phyloP scores from a whole-genome alignment of 2,329 filamentous ascomycete species.

The Xylariomycetidae sp. region DNA sequence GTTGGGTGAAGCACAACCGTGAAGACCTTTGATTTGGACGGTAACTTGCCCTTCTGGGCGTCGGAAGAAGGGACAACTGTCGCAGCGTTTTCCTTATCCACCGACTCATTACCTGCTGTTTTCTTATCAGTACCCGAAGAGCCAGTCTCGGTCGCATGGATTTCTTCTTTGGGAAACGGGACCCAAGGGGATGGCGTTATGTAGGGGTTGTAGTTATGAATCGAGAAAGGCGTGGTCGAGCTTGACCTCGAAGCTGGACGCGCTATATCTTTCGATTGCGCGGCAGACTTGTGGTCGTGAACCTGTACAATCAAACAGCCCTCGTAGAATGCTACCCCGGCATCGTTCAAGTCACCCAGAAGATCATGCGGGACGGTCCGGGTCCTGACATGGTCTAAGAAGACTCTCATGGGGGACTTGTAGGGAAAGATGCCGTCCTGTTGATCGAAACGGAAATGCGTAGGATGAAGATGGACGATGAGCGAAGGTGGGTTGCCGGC shows the following conservation, averaged over 20 bases:
- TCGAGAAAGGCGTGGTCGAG: constrained; percentile 66
- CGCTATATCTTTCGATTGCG: constrained; percentile 53
- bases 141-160: constrained; percentile 17
- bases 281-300: constrained; percentile 73
- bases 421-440: constrained; percentile 91
- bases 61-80: constrained; percentile 44
- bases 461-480: constrained; percentile 76
- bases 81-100: constrained; percentile 55
- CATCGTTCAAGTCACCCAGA: constrained; percentile 66
- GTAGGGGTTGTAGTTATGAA: constrained; percentile 88
- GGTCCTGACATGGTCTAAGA: constrained; percentile 68
- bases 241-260: constrained; percentile 50
- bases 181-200: constrained; percentile 84
- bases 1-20: constrained; percentile 86
- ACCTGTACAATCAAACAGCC: constrained; percentile 91
- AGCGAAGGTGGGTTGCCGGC: constrained; percentile 71
- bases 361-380: constrained; percentile 87
- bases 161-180: constrained; percentile 59
- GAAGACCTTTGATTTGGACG: constrained; percentile 57
- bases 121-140: constrained; percentile 30
- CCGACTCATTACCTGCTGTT: constrained; percentile 34
- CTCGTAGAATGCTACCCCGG: constrained; percentile 80
- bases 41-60: constrained; percentile 35
- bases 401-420: constrained; percentile 80
- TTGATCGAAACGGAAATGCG: constrained; percentile 86